A percentile compares a stretch with the other conserved stretches of the same genome.
These are phyloP conservation scores for Aureobasidium leucospermi DNA, from an alignment of 2,329 filamentous ascomycete species.

Conservation along the genomic window DNA sequence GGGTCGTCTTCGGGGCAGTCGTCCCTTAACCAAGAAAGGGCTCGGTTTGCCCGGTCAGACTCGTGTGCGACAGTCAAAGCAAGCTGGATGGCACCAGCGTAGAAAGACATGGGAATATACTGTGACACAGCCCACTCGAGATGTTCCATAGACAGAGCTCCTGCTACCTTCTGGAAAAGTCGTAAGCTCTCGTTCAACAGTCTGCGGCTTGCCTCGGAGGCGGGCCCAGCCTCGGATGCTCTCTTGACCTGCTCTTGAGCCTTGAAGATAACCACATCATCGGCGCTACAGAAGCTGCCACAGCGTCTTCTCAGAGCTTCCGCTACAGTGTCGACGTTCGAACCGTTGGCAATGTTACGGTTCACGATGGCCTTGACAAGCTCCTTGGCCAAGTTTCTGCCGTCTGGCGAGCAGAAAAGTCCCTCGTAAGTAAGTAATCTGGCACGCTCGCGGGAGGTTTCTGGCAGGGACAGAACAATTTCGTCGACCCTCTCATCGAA, in stretches of 20 bases:
- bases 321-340: conserved; percentile 94
- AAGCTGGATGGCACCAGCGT: conserved; percentile 80
- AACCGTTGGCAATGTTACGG: conserved; percentile 91
- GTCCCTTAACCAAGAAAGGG: conserved; percentile 81
- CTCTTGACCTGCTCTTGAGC: conserved; percentile 91
- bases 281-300: conserved; percentile 93
- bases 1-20: conserved; percentile 61
- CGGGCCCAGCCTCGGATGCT: conserved; percentile 68
- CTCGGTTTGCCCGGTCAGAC: conserved; percentile 78
- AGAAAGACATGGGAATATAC: conserved; percentile 79
- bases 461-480: conserved; percentile 70
- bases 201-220: conserved; percentile 68
- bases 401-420: conserved; percentile 71
- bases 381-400: conserved; percentile 85
- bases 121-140: conserved; percentile 69
- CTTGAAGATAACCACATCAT: conserved; percentile 97
- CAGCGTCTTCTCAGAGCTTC: conserved; percentile 88
- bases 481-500: conserved; percentile 92
- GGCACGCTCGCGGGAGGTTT: conserved; percentile 60
- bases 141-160: conserved; percentile 72
- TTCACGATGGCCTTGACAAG: conserved; percentile 98
- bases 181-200: conserved; percentile 82
- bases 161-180: conserved; percentile 82
- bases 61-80: conserved; percentile 76
- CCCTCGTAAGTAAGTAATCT: conserved; percentile 76